Evolutionary conservation across 805 yeast species (phyloP), one percentile per base, ranked within the genome.

Genomic region (Monosporozyma unispora): DNA sequence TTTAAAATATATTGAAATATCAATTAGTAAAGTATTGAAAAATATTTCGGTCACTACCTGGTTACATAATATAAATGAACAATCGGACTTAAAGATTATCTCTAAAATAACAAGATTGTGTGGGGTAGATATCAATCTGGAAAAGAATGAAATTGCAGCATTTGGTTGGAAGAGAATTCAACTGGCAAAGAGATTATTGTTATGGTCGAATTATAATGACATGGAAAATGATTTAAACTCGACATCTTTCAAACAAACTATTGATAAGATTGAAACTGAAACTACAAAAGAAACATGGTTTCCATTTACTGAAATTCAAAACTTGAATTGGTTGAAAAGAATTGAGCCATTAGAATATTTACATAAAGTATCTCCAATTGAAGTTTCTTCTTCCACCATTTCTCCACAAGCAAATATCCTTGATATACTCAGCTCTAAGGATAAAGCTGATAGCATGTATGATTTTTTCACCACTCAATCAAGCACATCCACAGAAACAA

Each of bases 1-100:
- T 16, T 53, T 62, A 16, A 60, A 54, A 48, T 64, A 61, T 47
- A 62, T 62, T 16, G 68, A 63, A 46, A 61, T 63, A 2, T 57
- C 69, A 2, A 43, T 64, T 3, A 52, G 54, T 33, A 62, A 59
- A 43, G 63, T 64, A 21, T 50, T 63, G 25, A 54, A 55, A 22
- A 64, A 64, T 48, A 61, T 63, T 3, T 48, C 27, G 14, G 27
- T 25, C 5, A 22, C 50, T 2, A 21, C 29, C 0, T 52, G 48
- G 51, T 19, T 19, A 7, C n/a, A 29, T 10, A 4, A 29, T 29
- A 29, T 8, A 7, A 29, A 18, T 37, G 33, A n/a, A 2, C 11
- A 28, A 7, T 11, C 25, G 19, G 16, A 40, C n/a, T n/a, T 2
- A 37, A 27, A 27, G n/a, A 23, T 48, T 14, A 31, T 50, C 11